phyloP scores from a whole-genome alignment of 140 eudicot species.

The Cichorium intybus region DNA sequence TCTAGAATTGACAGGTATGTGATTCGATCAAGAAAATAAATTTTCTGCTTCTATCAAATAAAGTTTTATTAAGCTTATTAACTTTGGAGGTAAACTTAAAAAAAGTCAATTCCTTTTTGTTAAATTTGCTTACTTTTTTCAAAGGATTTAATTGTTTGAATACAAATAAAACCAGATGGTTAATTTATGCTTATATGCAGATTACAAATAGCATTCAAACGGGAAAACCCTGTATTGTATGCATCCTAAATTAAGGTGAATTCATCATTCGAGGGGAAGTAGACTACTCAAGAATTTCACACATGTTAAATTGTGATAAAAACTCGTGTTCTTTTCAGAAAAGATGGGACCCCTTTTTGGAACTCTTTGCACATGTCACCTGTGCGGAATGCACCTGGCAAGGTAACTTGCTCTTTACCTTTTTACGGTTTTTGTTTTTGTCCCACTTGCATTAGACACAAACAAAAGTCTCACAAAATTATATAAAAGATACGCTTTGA shows the following conservation, averaged over 20 bases:
- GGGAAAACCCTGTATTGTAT: constrained; percentile 61
- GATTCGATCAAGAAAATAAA: too few relatives aligned
- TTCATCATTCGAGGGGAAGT: too few relatives aligned
- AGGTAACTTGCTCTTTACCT: constrained; percentile 38
- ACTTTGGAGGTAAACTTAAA: too few relatives aligned
- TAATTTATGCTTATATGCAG: constrained; percentile 37
- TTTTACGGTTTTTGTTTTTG: too few relatives aligned
- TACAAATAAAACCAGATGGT: not conserved
- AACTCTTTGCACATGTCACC: constrained; percentile 80
- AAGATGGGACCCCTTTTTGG: constrained; percentile 74
- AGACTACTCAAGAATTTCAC: too few relatives aligned
- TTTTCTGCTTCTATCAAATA: too few relatives aligned
- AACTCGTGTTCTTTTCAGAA: constrained; percentile 50
- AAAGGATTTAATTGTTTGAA: not conserved
- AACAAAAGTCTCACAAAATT: too few relatives aligned
- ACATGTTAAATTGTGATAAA: not conserved
- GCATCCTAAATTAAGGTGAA: constrained; percentile 91
- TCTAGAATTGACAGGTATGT: constrained; percentile 68
- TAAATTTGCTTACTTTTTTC: not conserved
- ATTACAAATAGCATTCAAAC: constrained; percentile 55
- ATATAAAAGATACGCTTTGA: too few relatives aligned
- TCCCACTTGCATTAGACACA: too few relatives aligned
- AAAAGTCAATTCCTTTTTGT: too few relatives aligned
- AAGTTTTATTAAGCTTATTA: too few relatives aligned
- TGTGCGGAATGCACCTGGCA: constrained; percentile 83